Evolutionary conservation across 2,329 filamentous ascomycete genomes (phyloP).

Genomic region (Alternaria angustiovoidea): DNA sequence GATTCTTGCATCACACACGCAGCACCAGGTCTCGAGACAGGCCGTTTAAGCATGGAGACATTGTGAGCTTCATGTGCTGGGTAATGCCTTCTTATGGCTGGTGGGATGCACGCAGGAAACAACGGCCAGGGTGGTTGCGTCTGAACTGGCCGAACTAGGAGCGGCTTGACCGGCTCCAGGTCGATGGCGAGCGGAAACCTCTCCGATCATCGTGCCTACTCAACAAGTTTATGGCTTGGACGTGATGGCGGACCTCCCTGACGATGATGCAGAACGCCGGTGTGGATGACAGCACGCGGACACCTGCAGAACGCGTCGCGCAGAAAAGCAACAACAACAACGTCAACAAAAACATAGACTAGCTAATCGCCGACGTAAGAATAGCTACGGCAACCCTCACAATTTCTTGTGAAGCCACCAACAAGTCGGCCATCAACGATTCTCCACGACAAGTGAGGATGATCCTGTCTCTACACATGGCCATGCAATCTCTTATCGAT

Average conservation of each 20-base stretch:
- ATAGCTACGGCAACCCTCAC: slow-evolving; percentile 1
- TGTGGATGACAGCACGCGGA: slow-evolving; percentile 6
- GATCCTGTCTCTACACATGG: not conserved
- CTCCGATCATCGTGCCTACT: not conserved
- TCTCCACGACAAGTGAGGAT: not conserved
- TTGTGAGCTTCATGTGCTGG: slow-evolving; percentile 19
- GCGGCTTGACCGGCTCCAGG: not conserved
- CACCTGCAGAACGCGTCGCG: slow-evolving; percentile 10
- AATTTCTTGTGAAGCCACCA: slow-evolving; percentile 3
- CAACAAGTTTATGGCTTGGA: slow-evolving; percentile 3
- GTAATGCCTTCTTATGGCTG: slow-evolving; percentile 7
- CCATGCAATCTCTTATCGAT: slow-evolving; percentile 17
- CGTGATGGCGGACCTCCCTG: slow-evolving; percentile 4
- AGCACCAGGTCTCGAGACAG: slow-evolving; percentile 23
- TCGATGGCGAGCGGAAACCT: slow-evolving; percentile 2
- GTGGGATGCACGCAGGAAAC: not conserved
- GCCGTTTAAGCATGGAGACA: slow-evolving; percentile 25
- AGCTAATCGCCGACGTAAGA: slow-evolving; percentile 2
- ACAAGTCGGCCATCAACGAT: not conserved
- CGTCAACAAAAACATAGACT: not conserved
- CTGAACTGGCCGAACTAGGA: slow-evolving; percentile 11
- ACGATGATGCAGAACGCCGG: slow-evolving; percentile 7
- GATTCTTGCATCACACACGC: slow-evolving; percentile 19
- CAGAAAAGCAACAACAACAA: slow-evolving; percentile 1
- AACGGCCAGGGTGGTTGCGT: slow-evolving; percentile 5